Evolutionary conservation across 768 basidiomycete species (phyloP).

Genomic region (Boletales sp.): DNA sequence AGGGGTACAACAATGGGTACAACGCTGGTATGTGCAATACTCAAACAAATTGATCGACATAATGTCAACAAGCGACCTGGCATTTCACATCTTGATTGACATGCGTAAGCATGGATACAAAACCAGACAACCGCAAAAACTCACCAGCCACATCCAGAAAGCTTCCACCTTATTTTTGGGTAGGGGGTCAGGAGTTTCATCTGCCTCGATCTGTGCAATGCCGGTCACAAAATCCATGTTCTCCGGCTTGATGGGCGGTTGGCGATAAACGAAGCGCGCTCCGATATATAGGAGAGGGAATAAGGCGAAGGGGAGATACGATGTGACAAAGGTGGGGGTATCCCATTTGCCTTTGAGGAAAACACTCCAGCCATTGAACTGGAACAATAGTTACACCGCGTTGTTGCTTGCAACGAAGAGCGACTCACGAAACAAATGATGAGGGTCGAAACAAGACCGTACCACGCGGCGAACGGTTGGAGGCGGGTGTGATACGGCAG

Average conservation of each 20-base stretch:
- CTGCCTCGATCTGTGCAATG: slow-evolving; percentile 67
- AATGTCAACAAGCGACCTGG: neutral
- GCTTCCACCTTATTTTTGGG: slow-evolving; percentile 65
- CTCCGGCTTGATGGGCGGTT: slow-evolving; percentile 30
- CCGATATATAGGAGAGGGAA: slow-evolving; percentile 75
- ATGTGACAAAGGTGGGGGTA: slow-evolving; percentile 73
- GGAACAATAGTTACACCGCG: slow-evolving; percentile 28
- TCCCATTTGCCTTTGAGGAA: slow-evolving; percentile 55
- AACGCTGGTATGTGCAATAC: too few relatives aligned
- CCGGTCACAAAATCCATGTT: slow-evolving; percentile 87
- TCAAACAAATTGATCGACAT: too few relatives aligned
- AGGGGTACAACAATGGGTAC: too few relatives aligned
- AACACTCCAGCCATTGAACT: slow-evolving; percentile 49
- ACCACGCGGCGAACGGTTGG: slow-evolving; percentile 75
- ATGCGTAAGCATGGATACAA: neutral
- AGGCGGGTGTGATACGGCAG: slow-evolving; percentile 69
- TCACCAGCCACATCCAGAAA: slow-evolving; percentile 79
- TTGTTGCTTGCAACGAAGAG: neutral
- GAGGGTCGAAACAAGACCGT: slow-evolving; percentile 30
- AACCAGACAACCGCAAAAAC: slow-evolving; percentile 21
- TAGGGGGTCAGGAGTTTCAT: slow-evolving; percentile 65
- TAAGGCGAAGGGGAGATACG: slow-evolving; percentile 65
- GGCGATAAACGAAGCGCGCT: slow-evolving; percentile 44
- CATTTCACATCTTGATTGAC: slow-evolving; percentile 19
- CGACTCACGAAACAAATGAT: slow-evolving; percentile 60